Evolutionary conservation across 1,284 basidiomycete genomes (phyloP).

Genomic region (Trichosporon sp.): DNA sequence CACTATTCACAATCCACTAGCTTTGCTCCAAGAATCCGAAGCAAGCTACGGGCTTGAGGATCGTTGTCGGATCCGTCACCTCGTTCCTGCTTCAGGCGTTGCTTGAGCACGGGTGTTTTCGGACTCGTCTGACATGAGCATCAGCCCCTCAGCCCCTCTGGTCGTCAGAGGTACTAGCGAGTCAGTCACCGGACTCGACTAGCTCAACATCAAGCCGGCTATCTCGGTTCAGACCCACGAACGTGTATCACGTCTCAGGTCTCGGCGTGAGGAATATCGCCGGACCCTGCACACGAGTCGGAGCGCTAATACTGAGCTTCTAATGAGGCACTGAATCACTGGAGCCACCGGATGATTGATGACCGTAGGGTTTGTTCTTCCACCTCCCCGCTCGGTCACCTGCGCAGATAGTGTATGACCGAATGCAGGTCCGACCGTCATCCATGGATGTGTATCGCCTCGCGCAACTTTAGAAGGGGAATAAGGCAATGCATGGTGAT

Average conservation of each 20-base stretch:
- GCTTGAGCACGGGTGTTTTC: not conserved
- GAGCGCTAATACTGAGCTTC: too few species aligned
- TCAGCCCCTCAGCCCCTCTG: too few species aligned
- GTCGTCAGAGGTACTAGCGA: not conserved
- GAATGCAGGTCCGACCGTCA: too few species aligned
- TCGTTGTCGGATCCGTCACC: not conserved
- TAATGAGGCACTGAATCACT: not conserved
- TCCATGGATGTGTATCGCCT: too few species aligned
- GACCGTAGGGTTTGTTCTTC: not conserved
- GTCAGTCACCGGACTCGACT: not conserved
- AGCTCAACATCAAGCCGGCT: not conserved
- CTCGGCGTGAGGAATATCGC: too few species aligned
- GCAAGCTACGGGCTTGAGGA: not conserved
- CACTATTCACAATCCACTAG: too few species aligned
- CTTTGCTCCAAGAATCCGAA: not conserved
- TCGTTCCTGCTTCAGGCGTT: not conserved
- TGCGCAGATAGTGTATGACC: too few species aligned
- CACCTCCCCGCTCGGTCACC: too few species aligned
- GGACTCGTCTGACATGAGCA: not conserved
- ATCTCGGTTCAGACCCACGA: not conserved
- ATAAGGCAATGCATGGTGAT: too few species aligned
- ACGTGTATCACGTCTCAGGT: not conserved
- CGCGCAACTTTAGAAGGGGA: too few species aligned
- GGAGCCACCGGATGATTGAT: not conserved
- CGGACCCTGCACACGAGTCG: too few species aligned